phyloP scores from a whole-genome alignment of 2,329 filamentous ascomycete species.

The Fusarium pseudocircinatum region DNA sequence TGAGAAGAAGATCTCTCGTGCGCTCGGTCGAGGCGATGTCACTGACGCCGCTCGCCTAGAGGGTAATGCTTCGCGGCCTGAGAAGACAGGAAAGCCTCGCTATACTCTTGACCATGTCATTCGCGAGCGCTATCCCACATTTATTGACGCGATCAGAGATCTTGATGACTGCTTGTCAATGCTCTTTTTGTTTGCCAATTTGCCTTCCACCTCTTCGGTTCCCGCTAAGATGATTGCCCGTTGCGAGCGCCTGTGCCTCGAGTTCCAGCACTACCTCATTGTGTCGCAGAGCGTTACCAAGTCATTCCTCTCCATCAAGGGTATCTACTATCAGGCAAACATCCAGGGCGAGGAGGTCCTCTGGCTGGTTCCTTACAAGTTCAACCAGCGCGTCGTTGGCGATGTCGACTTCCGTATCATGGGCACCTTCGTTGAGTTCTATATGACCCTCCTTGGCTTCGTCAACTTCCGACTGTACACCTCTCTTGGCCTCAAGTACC shows the following conservation, averaged over 20 bases:
- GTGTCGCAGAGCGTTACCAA: slow-evolving; percentile 90
- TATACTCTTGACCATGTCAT: slow-evolving; percentile 97
- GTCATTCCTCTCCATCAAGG: slow-evolving; percentile 98
- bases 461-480: slow-evolving; percentile 97
- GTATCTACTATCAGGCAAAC: slow-evolving; percentile 98
- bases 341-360: slow-evolving; percentile 97
- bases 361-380: slow-evolving; percentile 97
- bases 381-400: slow-evolving; percentile 92
- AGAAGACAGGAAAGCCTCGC: slow-evolving; percentile 88
- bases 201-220: slow-evolving; percentile 88
- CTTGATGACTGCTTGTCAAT: slow-evolving; percentile 97
- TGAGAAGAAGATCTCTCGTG: slow-evolving; percentile 96
- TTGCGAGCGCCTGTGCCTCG: slow-evolving; percentile 90
- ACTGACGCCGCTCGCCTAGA: slow-evolving; percentile 89
- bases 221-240: slow-evolving; percentile 95
- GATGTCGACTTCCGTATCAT: slow-evolving; percentile 99
- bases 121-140: slow-evolving; percentile 97
- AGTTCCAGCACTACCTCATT: slow-evolving; percentile 99
- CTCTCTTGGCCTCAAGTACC: slow-evolving; percentile 89
- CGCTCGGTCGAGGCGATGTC: slow-evolving; percentile 90
- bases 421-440: slow-evolving; percentile 99
- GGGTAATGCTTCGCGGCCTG: slow-evolving; percentile 83
- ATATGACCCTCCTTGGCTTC: slow-evolving; percentile 94
- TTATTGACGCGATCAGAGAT: slow-evolving; percentile 91
- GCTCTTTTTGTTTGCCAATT: slow-evolving; percentile 96